A percentile compares a stretch with the other conserved stretches of the same genome.
Conservation (phyloP, 805 yeast species). For the Spathaspora hagerdaliae region DNA sequence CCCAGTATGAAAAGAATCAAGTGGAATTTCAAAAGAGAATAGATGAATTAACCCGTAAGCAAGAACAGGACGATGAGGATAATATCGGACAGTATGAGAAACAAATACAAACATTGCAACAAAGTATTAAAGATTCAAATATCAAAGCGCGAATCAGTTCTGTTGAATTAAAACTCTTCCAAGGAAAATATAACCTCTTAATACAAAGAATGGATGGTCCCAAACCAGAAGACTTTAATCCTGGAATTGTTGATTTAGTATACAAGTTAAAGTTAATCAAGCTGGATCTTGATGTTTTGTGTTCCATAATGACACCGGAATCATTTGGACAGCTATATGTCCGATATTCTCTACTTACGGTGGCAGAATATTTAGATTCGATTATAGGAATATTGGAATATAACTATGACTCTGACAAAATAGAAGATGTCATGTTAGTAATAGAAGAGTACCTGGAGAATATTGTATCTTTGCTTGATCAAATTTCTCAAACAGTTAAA, state of each 20-base stretch:
- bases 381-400: background rate
- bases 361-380: background rate
- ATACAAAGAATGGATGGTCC: background rate
- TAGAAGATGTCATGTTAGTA: conserved; percentile 15
- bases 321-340: background rate
- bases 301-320: background rate
- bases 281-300: background rate
- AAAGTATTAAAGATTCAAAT: background rate
- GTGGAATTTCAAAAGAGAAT: conserved; percentile 8
- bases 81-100: background rate
- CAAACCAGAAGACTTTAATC: background rate
- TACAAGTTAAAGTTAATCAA: background rate
- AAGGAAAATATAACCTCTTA: conserved; percentile 1
- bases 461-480: background rate
- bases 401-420: conserved; percentile 33
- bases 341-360: background rate
- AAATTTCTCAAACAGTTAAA: background rate
- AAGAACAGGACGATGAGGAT: background rate
- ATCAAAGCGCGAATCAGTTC: background rate
- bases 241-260: background rate
- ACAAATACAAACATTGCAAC: background rate
- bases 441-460: too few species aligned
- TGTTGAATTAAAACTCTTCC: conserved; percentile 2
- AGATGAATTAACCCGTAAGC: background rate
- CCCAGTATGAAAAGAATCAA: conserved; percentile 16